Evolutionary conservation across 2,329 filamentous ascomycete genomes (phyloP).

Genomic region (Diplocarpon mali): DNA sequence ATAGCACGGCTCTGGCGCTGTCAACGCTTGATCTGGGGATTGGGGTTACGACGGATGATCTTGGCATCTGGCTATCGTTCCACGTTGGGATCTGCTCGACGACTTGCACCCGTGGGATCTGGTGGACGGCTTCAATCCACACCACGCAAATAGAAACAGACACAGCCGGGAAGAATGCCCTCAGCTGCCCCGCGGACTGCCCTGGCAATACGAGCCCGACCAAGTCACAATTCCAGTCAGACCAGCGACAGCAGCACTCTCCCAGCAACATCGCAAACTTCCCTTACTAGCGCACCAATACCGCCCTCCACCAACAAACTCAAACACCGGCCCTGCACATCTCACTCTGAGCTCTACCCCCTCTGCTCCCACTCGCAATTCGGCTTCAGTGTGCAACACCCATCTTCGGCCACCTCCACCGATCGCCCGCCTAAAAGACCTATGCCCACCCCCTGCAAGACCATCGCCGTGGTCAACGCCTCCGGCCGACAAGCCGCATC

Average conservation of each 20-base stretch:
- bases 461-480: conserved; percentile 89
- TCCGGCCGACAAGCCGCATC: conserved; percentile 93
- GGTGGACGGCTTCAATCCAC: too few species aligned
- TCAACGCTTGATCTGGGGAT: too few species aligned
- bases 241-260: too few species aligned
- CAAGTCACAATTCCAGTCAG: not conserved
- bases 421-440: conserved; percentile 25
- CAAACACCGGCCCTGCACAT: conserved; percentile 23
- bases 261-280: conserved; percentile 11
- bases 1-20: too few species aligned
- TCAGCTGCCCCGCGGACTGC: conserved; percentile 22
- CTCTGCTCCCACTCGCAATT: conserved; percentile 4
- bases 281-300: conserved; percentile 11
- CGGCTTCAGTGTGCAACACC: conserved; percentile 13
- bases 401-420: conserved; percentile 7
- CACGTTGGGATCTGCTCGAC: too few species aligned
- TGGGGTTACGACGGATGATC: too few species aligned
- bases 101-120: too few species aligned
- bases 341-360: conserved; percentile 15
- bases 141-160: too few species aligned
- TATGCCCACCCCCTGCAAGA: conserved; percentile 31
- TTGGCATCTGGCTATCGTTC: too few species aligned
- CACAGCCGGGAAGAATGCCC: conserved; percentile 15
- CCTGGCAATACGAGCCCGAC: conserved; percentile 6
- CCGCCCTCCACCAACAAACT: conserved; percentile 5